phyloP scores from a whole-genome alignment of 441 rosid genomes.

The Populus hybrid region DNA sequence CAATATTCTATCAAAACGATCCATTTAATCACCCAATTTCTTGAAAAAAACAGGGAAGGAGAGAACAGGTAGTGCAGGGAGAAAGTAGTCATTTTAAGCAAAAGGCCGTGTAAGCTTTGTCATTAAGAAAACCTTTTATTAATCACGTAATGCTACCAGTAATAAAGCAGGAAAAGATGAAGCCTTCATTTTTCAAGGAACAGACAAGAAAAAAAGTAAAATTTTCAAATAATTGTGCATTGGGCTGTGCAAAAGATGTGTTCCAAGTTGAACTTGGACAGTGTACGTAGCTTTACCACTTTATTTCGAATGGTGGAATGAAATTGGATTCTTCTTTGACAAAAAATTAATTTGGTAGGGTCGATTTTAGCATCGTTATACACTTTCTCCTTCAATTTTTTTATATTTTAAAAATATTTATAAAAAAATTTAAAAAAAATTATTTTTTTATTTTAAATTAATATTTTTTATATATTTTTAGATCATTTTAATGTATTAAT shows the following conservation, averaged over 20 bases:
- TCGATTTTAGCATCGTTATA: not conserved
- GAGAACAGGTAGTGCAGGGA: not conserved
- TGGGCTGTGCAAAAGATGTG: not conserved
- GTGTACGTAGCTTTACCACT: not conserved
- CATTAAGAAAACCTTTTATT: not conserved
- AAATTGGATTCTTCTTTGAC: not conserved
- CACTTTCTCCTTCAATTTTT: not conserved
- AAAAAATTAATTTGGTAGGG: not conserved
- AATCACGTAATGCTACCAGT: not conserved
- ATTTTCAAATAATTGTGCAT: not conserved
- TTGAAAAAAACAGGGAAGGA: no score
- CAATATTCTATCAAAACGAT: no score
- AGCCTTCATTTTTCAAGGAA: not conserved
- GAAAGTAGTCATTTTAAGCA: not conserved
- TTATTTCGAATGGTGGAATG: not conserved
- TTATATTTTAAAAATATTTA: no score
- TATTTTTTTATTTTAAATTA: no score
- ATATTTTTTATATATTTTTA: no score
- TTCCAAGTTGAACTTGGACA: not conserved
- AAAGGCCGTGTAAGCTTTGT: not conserved
- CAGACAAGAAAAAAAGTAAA: not conserved
- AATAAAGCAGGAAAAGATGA: not conserved
- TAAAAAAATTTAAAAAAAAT: no score
- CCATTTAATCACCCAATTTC: no score
- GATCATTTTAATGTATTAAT: no score